phyloP scores from a whole-genome alignment of 2,329 filamentous ascomycete genomes.

The Cladosporium sp. region DNA sequence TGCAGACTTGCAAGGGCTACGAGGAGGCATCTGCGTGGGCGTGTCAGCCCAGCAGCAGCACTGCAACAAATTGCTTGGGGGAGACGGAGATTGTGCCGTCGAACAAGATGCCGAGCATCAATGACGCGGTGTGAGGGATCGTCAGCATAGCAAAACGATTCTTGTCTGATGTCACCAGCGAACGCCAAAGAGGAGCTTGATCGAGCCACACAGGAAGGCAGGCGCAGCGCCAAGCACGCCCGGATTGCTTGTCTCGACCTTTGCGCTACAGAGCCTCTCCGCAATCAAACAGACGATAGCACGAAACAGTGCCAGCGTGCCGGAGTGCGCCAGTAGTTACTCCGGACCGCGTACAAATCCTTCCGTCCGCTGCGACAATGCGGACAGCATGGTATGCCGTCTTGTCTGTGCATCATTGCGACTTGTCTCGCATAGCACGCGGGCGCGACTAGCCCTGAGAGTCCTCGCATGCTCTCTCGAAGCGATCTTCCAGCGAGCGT shows the following conservation, averaged over 20 bases:
- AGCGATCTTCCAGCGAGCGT: slow-evolving; percentile 1
- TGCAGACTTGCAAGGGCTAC: background rate
- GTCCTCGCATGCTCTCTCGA: no score
- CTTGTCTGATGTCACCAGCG: slow-evolving; percentile 9
- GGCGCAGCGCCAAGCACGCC: background rate
- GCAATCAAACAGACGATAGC: slow-evolving; percentile 1
- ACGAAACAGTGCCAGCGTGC: background rate
- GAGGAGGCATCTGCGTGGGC: background rate
- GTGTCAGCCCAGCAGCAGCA: slow-evolving; percentile 4
- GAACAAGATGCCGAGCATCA: slow-evolving; percentile 4
- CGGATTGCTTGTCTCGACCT: slow-evolving; percentile 12
- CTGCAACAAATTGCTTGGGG: background rate
- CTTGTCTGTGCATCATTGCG: background rate
- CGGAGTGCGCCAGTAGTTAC: background rate
- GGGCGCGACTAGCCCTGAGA: no score
- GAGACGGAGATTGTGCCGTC: background rate
- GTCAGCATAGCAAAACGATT: background rate
- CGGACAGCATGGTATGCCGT: background rate
- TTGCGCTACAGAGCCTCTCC: background rate
- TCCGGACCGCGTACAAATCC: slow-evolving; percentile 1
- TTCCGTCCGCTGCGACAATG: background rate
- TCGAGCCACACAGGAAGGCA: background rate
- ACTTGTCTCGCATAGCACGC: background rate
- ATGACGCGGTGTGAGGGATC: slow-evolving; percentile 4
- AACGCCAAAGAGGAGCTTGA: slow-evolving; percentile 2